Conservation (phyloP, 2,329 filamentous ascomycete species). For the Shiraia sp. region DNA sequence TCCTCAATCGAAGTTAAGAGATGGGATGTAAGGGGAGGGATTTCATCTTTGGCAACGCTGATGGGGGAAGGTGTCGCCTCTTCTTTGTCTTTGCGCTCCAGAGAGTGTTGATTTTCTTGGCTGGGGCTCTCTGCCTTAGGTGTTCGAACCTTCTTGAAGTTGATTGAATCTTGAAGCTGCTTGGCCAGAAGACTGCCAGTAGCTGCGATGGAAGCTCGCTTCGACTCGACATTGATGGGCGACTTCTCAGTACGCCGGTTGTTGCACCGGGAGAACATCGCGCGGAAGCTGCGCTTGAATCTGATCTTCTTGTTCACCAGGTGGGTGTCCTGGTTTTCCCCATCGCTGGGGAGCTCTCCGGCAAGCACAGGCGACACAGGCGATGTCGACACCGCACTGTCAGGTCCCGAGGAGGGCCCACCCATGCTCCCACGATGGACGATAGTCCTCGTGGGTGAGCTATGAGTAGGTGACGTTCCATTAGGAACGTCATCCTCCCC, state of each 20-base stretch:
- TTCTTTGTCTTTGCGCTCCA: too few relatives aligned
- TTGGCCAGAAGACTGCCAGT: conserved; percentile 21
- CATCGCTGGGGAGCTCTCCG: not conserved
- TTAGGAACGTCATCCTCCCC: too few relatives aligned
- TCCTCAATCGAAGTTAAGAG: too few relatives aligned
- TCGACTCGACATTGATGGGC: conserved; percentile 7
- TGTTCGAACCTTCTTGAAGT: conserved; percentile 17
- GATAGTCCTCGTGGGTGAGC: too few relatives aligned
- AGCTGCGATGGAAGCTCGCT: conserved; percentile 18
- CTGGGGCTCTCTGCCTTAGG: not conserved
- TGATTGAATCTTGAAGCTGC: conserved; percentile 14
- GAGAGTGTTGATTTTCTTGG: too few relatives aligned
- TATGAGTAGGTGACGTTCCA: too few relatives aligned
- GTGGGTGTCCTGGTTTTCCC: not conserved
- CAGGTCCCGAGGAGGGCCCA: too few relatives aligned
- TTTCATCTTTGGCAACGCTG: too few relatives aligned
- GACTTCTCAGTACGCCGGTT: conserved; percentile 3
- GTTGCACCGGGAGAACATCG: conserved; percentile 26
- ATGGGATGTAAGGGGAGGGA: too few relatives aligned
- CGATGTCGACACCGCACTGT: too few relatives aligned
- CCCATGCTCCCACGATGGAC: too few relatives aligned
- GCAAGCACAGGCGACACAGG: not conserved
- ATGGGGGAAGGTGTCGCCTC: too few relatives aligned
- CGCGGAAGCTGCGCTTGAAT: conserved; percentile 27
- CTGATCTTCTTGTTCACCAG: conserved; percentile 13